These are phyloP conservation scores for Erodium texanum DNA, from an alignment of 441 rosid species.

Conservation along the genomic window DNA sequence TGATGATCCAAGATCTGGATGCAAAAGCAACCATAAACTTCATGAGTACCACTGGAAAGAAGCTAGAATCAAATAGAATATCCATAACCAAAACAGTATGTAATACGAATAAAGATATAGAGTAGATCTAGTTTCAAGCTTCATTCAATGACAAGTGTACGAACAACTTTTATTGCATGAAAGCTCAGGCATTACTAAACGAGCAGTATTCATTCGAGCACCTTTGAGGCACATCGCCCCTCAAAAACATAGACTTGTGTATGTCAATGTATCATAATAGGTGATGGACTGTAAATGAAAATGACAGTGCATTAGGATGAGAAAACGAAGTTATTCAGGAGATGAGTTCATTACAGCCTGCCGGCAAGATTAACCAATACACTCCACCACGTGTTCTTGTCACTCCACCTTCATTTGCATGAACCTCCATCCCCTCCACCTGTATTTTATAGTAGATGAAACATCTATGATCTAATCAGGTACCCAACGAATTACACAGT, in stretches of 20 bases:
- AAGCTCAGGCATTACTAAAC: too few species aligned
- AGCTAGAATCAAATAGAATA: slow-evolving; percentile 1
- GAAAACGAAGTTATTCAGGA: slow-evolving; percentile 17
- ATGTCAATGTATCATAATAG: neutral
- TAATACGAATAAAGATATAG: neutral
- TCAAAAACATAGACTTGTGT: neutral
- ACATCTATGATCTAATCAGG: neutral
- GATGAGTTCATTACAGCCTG: slow-evolving; percentile 65
- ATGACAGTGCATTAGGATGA: neutral
- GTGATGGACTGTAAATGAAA: neutral
- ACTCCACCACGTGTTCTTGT: slow-evolving; percentile 80
- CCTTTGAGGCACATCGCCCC: too few species aligned
- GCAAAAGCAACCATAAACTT: slow-evolving; percentile 10
- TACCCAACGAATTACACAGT: neutral
- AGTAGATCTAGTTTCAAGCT: neutral
- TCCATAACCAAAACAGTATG: slow-evolving; percentile 1
- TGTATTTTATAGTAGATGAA: slow-evolving; percentile 20
- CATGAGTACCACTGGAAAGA: slow-evolving; percentile 4
- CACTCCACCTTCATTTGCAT: slow-evolving; percentile 84
- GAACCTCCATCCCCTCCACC: slow-evolving; percentile 87
- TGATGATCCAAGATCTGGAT: slow-evolving; percentile 80
- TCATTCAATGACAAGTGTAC: neutral
- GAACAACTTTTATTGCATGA: too few species aligned
- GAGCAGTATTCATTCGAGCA: too few species aligned
- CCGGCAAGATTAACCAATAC: slow-evolving; percentile 82